Base-by-base conservation (phyloP, 306 rosid species). In the Mimosa bimucronata region DNA sequence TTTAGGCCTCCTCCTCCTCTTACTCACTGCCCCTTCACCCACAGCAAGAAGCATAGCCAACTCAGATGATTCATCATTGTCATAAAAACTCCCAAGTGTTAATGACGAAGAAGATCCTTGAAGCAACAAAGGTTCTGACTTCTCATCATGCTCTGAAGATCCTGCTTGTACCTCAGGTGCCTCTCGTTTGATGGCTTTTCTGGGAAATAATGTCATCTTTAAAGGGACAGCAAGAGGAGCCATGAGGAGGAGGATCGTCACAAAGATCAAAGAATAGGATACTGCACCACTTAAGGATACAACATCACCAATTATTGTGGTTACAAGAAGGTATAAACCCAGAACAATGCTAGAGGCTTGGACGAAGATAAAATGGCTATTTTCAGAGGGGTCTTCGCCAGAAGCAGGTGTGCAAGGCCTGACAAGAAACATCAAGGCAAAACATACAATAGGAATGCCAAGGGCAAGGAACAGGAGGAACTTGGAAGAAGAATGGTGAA, bases 11-110 rank as follows among this genome's bases (percentile, higher is more conserved):
- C 97, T 91, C 88, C 73, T 91, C 88, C 87, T 91, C 81, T 86
- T 67, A n/a, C 21, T 86, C 58, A 93, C 87, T 18, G 97, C 97
- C 37, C 97, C 97, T 86, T 93, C 97, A 26, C 97, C 97, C 85
- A 75, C 91, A 7, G 97, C 97, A 34, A 93, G 97, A 86, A 93
- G 97, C 94, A 89, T 85, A 37, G 84, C 92, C 67, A 91, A 85
- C 66, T 93, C 97, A 28, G 90, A 86, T 7, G 78, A 77, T 42
- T 88, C 88, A 80, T 87, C 89, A 11, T 45, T 58, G 28, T 93
- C 97, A 65, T 45, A 23, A 34, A 70, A 92, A 55, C 89, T 85
- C 79, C 79, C 94, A 10, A 88, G 85, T n/a, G 75, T 82, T 44
- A 55, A 26, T 6, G 85, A 28, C 14, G 93, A 86, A 25, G 89